A percentile compares a stretch with the other conserved stretches of the same genome.
Conservation (phyloP, 371 early-diverging fungal species). For the Lichtheimia ramosa region DNA sequence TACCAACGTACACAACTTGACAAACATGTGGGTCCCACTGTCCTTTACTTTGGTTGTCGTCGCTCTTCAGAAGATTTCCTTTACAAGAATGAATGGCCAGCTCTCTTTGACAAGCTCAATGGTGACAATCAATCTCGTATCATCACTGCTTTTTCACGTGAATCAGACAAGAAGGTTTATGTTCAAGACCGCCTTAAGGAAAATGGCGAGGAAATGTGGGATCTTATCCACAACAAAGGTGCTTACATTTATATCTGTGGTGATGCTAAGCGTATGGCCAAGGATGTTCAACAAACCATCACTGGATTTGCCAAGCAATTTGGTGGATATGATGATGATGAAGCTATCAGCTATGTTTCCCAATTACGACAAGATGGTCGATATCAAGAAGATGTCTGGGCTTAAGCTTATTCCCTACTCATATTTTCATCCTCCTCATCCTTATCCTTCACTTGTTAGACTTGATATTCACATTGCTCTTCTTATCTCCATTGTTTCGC, state of each 20-base stretch:
- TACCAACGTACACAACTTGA: constrained; percentile 41
- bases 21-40: constrained; percentile 69
- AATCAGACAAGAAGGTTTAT: constrained; percentile 74
- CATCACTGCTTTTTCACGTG: constrained; percentile 85
- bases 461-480: too few species aligned
- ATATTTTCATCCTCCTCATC: too few species aligned
- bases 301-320: constrained; percentile 59
- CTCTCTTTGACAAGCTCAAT: constrained; percentile 51
- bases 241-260: constrained; percentile 89
- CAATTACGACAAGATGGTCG: constrained; percentile 72
- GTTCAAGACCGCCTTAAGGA: constrained; percentile 79
- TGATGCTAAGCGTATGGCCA: constrained; percentile 93
- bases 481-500: too few species aligned
- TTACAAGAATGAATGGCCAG: constrained; percentile 81
- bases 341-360: constrained; percentile 72
- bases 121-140: constrained; percentile 44
- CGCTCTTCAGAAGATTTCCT: constrained; percentile 75
- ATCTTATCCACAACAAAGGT: constrained; percentile 53
- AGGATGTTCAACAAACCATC: constrained; percentile 76
- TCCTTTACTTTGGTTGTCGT: constrained; percentile 92
- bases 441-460: too few species aligned
- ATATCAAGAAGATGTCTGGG: constrained; percentile 96
- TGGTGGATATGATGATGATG: constrained; percentile 69
- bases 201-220: constrained; percentile 64
- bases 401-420: constrained; percentile 28